Evolutionary conservation across 805 yeast genomes (phyloP), one percentile per base, ranked within the genome.

Genomic region (Blastobotrys mokoenaii): DNA sequence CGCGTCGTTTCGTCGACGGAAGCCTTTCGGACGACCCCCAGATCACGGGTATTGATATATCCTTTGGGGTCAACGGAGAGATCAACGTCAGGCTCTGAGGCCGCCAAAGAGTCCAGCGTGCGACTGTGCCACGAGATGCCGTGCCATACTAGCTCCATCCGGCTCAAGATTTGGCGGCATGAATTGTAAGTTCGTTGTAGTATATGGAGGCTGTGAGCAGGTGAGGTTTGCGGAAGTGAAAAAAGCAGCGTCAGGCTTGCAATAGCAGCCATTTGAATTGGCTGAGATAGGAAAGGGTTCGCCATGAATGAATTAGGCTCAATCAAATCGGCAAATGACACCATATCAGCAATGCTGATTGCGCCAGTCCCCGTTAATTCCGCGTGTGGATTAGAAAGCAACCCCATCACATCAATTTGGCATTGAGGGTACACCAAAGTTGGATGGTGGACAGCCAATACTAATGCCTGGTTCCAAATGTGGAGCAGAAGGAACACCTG

Each of bases 301-400:
- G 59, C 57, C 10, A 55, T 41, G 22, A 56, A 48, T 14, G 61
- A 55, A 20, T 52, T 51, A 7, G 59, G 53, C 18, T 53, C 54
- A 25, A 56, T 55, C 16, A 57, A 36, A 20, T 56, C 60, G 0
- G 61, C 55, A 47, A 57, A 56, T 2, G 58, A 48, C 31, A 56
- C 45, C 58, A 57, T 57, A 33, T 57, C 61, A 2, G 58, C 56
- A 27, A 57, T 55, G 43, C 60, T 55, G 31, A 57, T 51, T n/a
- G 60, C 60, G 10, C 60, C 57, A 16, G 57, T 51, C 2, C 57
- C 54, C 7, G 60, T 54, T 27, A 55, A 36, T 33, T 55, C 53
- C 2, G 56, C 51, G 29, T 49, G 51, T 1, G 54, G 57, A 38
- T 49, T 49, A 14, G 46, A 33, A 17, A 51, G 35, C 33, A 51